These are phyloP conservation scores for Colletotrichum caudatum DNA, from an alignment of 2,329 filamentous ascomycete genomes.

Conservation along the genomic window DNA sequence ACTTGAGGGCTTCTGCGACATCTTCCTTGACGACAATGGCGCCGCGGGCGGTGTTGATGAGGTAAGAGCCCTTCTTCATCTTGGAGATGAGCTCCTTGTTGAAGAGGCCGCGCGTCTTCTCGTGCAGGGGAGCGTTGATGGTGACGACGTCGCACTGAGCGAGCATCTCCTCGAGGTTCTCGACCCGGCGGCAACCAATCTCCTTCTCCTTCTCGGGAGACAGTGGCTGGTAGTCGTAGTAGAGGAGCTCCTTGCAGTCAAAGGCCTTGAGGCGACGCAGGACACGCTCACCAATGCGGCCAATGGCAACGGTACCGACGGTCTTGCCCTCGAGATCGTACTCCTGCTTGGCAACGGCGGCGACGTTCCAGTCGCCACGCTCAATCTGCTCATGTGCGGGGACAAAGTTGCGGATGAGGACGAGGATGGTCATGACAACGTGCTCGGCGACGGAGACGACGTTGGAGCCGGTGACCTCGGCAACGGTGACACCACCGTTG, in stretches of 20 bases:
- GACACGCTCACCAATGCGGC: constrained; percentile 98
- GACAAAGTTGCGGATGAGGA: constrained; percentile 97
- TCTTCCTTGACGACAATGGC: constrained; percentile 99
- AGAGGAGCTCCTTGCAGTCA: constrained; percentile 99
- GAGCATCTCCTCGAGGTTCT: constrained; percentile 91
- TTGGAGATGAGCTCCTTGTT: constrained; percentile 98
- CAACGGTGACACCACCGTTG: constrained; percentile 96
- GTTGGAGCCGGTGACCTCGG: constrained; percentile 97
- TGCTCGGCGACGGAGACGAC: constrained; percentile 99
- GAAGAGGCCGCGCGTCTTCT: constrained; percentile 96
- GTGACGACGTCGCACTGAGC: constrained; percentile 96
- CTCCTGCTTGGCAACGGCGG: constrained; percentile 96
- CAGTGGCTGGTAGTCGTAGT: constrained; percentile 99
- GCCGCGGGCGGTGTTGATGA: constrained; percentile 98
- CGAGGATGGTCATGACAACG: constrained; percentile 98
- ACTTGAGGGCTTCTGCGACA: constrained; percentile 92
- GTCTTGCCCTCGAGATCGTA: constrained; percentile 98
- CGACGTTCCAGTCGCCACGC: constrained; percentile 93
- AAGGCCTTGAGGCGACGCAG: constrained; percentile 96
- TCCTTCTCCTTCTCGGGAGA: constrained; percentile 88
- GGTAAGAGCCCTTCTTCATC: constrained; percentile 99
- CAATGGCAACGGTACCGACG: constrained; percentile 96
- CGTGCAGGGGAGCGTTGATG: constrained; percentile 99
- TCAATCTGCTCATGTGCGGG: constrained; percentile 95
- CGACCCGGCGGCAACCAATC: constrained; percentile 93